Base-by-base conservation (phyloP, 768 basidiomycete genomes). In the Calvatia gigantea region DNA sequence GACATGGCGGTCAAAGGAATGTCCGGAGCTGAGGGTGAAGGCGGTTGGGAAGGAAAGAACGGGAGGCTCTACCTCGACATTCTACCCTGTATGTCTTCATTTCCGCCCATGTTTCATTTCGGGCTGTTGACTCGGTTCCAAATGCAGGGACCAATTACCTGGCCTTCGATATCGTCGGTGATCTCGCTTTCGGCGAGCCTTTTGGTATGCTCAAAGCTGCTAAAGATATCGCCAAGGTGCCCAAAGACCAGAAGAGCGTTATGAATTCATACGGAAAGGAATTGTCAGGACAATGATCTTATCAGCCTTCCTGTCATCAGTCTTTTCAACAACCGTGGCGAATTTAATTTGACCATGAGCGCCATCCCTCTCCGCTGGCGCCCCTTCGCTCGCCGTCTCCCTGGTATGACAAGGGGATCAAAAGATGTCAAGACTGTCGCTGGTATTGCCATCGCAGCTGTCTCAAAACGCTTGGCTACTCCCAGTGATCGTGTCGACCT, bases 271-370 rank as follows among this genome's bases (percentile, higher is more conserved):
- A 82, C 41, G 83, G 86, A 27, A 75, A 73, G 4, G 70, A 75
- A 15, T 64, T n/a, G 63, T 1, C 60, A 62, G 17, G 63, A 74
- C 3, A 66, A 69, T 28, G 79, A 86, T 31, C 76, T 83, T 31
- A 58, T 76, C 15, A 72, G 84, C 61, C 83, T 94, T 41, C 89
- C 92, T 3, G 94, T 91, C 6, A 85, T 92, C 38, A 73, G 85
- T 62, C 91, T 95, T 58, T 79, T 96, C 45, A 94, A 95, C 67
- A 86, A 86, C 54, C 86, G 93, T n/a, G 93, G 93, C 57, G 91
- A 92, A 66, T 94, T 80, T 69, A 88, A 87, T 4, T 89, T 91
- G 57, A 84, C 89, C 0, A 84, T 93, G 76, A 93, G 92, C 12
- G 85, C 83, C 9, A 74, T 94, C n/a, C 88, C 90, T 0, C 76